Conservation (phyloP, 495 filamentous ascomycete genomes). For the Amniculicola lignicola region DNA sequence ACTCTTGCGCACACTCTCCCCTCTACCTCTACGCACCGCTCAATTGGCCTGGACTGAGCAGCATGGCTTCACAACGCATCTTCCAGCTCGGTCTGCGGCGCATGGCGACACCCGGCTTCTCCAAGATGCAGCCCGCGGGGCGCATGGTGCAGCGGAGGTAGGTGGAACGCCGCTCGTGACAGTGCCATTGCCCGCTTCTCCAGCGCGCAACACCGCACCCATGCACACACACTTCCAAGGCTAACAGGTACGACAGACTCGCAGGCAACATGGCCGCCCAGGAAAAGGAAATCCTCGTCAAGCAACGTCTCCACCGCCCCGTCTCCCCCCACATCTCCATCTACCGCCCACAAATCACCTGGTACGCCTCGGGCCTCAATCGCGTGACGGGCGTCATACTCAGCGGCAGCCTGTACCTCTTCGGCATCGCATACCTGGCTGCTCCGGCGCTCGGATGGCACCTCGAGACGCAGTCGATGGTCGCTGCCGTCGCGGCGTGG, state of each 20-base stretch:
- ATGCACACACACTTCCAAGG: constrained; percentile 5
- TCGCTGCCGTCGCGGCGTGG: constrained; percentile 70
- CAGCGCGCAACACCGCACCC: constrained; percentile 5
- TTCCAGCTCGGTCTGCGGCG: constrained; percentile 33
- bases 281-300: constrained; percentile 63
- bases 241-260: constrained; percentile 46
- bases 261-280: constrained; percentile 58
- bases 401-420: constrained; percentile 76
- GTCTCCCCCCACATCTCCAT: constrained; percentile 83
- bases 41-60: constrained; percentile 17
- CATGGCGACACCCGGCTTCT: constrained; percentile 19
- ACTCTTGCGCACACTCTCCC: constrained; percentile 14
- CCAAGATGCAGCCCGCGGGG: constrained; percentile 28
- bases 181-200: not conserved
- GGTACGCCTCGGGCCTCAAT: constrained; percentile 68
- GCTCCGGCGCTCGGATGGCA: constrained; percentile 80
- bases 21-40: constrained; percentile 8
- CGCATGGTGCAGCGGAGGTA: constrained; percentile 35
- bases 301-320: constrained; percentile 81
- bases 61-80: constrained; percentile 30
- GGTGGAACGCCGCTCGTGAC: constrained; percentile 12
- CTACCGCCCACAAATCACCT: constrained; percentile 88
- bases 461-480: constrained; percentile 74
- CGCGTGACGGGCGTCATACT: constrained; percentile 76
- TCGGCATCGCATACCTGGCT: constrained; percentile 76